Base-by-base conservation (phyloP, 2,329 filamentous ascomycete genomes). In the Fusarium nurragi region DNA sequence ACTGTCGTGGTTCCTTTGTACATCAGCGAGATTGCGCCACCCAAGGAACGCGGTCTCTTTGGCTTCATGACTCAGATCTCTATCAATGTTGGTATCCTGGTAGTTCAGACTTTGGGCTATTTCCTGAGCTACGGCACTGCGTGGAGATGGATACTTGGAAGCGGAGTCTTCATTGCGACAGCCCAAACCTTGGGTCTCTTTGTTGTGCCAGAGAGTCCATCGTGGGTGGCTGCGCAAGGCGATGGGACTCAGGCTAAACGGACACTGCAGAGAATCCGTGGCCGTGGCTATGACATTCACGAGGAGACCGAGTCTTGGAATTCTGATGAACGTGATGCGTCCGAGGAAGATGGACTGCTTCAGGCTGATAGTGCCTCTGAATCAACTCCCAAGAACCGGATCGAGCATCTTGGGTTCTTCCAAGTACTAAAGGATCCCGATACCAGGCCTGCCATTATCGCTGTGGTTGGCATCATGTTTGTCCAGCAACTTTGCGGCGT, bases 1-100 rank as follows among this genome's bases (percentile, higher is more conserved):
- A 94, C 95, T 4, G 95, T 99, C 19, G 92, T 97, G 32, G 93
- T 96, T 4, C 95, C 95, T 1, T 86, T 99, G 19, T 99, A 97
- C 80, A 93, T 99, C 69, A 94, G 93, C 41, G 95, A 99, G 77
- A 86, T 97, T 23, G 90, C 94, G 0, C 95, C 94, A 5, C 87
- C 87, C 0, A 80, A 83, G 16, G 86, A 90, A 66, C 87, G 89
- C 52, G 94, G 93, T 6, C 87, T 97, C 64, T 98, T 97, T 73
- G 88, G 88, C 13, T 84, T 86, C 53, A 90, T 96, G 77, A 98
- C 95, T 0, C 94, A 99, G 75, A 89, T 98, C 73, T 94, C 93
- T 77, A 94, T 94, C 81, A 98, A 98, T 73, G 81, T 94, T 22
- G 95, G 95, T 54, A 97, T 99, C 50, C 79, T 99, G 39, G 79